phyloP scores from a whole-genome alignment of 495 filamentous ascomycete genomes.

The Cercophora sp. region DNA sequence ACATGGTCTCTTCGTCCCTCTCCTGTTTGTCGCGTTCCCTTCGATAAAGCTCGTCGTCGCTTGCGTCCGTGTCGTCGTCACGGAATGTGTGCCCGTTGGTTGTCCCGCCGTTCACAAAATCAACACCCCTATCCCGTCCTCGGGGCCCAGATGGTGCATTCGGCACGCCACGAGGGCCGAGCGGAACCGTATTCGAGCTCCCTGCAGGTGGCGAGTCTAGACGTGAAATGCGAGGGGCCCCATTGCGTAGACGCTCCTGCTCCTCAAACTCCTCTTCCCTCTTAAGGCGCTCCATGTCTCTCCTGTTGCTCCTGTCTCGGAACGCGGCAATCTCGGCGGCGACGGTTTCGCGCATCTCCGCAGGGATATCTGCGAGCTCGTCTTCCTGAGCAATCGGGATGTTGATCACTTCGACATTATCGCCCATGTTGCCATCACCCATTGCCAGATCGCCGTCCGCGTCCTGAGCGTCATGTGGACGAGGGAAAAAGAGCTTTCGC shows the following conservation, averaged over 20 bases:
- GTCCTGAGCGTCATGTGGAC: slow-evolving; percentile 47
- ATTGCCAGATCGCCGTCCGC: slow-evolving; percentile 60
- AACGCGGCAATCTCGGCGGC: slow-evolving; percentile 93
- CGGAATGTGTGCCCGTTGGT: slow-evolving; percentile 53
- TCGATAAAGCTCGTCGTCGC: slow-evolving; percentile 79
- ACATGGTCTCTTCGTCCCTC: slow-evolving; percentile 73
- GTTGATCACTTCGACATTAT: slow-evolving; percentile 79
- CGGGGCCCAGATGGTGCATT: slow-evolving; percentile 80
- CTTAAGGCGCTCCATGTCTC: slow-evolving; percentile 82
- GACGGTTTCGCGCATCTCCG: slow-evolving; percentile 95
- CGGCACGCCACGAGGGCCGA: slow-evolving; percentile 74
- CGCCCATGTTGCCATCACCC: slow-evolving; percentile 57
- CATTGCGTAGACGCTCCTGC: slow-evolving; percentile 72
- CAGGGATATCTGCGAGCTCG: slow-evolving; percentile 91
- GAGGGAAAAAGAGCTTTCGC: slow-evolving; percentile 67
- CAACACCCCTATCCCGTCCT: slow-evolving; percentile 56
- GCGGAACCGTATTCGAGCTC: slow-evolving; percentile 59
- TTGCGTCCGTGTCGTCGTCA: slow-evolving; percentile 84
- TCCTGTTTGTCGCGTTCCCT: slow-evolving; percentile 66
- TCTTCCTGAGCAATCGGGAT: slow-evolving; percentile 88
- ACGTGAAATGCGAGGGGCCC: slow-evolving; percentile 58
- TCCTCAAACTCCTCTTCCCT: slow-evolving; percentile 90
- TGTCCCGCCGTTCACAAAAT: slow-evolving; percentile 77
- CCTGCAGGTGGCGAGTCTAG: slow-evolving; percentile 68
- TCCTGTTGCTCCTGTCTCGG: slow-evolving; percentile 78